These are phyloP conservation scores for Staphylotrichum tortipilum DNA, from an alignment of 495 filamentous ascomycete genomes.

Conservation along the genomic window DNA sequence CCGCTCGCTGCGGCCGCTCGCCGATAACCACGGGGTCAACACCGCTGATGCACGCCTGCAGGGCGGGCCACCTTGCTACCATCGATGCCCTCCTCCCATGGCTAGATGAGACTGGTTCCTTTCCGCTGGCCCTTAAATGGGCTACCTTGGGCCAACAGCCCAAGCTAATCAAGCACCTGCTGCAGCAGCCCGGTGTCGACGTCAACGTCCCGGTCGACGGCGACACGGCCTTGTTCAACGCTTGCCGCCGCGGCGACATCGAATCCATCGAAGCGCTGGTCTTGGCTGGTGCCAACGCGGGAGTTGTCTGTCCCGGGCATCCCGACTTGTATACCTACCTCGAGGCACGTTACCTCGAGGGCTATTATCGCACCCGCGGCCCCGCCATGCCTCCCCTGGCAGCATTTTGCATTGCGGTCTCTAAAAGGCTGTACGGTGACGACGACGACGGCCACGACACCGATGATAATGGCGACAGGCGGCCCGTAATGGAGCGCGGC, in stretches of 20 bases:
- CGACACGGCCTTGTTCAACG: slow-evolving; percentile 1
- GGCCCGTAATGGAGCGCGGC: slow-evolving; percentile 1
- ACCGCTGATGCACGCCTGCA: slow-evolving; percentile 17
- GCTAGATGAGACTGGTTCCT: neutral
- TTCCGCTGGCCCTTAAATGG: slow-evolving; percentile 18
- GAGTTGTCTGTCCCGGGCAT: neutral
- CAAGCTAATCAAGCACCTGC: slow-evolving; percentile 12
- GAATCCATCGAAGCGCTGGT: slow-evolving; percentile 9
- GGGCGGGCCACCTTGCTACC: slow-evolving; percentile 16
- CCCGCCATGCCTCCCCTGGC: neutral
- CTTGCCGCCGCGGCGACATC: slow-evolving; percentile 1
- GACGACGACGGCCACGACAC: too few relatives aligned
- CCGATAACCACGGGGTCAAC: slow-evolving; percentile 1
- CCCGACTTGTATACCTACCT: too few relatives aligned
- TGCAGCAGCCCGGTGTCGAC: slow-evolving; percentile 10
- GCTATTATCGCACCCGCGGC: too few relatives aligned
- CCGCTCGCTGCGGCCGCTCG: neutral
- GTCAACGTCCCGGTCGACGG: slow-evolving; percentile 4
- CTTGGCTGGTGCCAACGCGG: slow-evolving; percentile 7
- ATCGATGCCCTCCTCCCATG: slow-evolving; percentile 20
- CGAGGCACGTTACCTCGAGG: too few relatives aligned
- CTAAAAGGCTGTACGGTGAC: too few relatives aligned
- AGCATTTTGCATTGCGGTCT: slow-evolving; percentile 7
- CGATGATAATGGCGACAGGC: too few relatives aligned
- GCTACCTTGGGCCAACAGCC: slow-evolving; percentile 7